Evolutionary conservation across 495 filamentous ascomycete species (phyloP), one percentile per base, ranked within the genome.

Genomic region (Geoglossum glabrum): DNA sequence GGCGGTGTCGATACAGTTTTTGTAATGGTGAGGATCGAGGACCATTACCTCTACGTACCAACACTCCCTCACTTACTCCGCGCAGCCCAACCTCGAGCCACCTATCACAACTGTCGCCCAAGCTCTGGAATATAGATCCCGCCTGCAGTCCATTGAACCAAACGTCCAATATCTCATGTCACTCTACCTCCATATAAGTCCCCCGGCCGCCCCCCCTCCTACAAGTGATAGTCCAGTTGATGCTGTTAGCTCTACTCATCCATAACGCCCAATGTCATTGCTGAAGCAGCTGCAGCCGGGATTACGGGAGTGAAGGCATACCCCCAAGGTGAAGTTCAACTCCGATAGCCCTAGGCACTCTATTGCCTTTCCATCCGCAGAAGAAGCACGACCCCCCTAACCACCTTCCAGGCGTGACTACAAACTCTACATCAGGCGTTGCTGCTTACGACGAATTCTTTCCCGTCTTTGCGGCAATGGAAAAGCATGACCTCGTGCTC

Each of bases 111-210:
- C 79, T 17, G 82, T 90, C 45, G 71, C 76, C 57, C 78, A 82
- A 66, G 87, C 86, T 28, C 70, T 94, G 19, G 79, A 82, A 55
- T 96, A 95, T 71, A 76, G 83, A 62, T 69, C 74, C 55, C 72
- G 73, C 9, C 76, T 96, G 52, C 70, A 77, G 61, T 72, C 76
- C 55, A 71, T 90, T 61, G 85, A 84, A 52, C 82, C 83, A 0
- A 75, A 78, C 36, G 82, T 95, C 46, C 81, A 76, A 57, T 95
- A 80, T 65, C 77, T 95, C 57, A 94, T 96, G 89, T 85, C 87
- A 3, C 75, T 96, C 27, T 96, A 92, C 66, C 79, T 93, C 36
- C 82, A 87, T 64, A n/a, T n/a, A n/a, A n/a, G n/a, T n/a, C n/a
- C n/a, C n/a, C n/a, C n/a, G n/a, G n/a, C n/a, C n/a, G n/a, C n/a